Percentiles rank a stretch among this genome's conserved stretches.
These are phyloP conservation scores for Emiliania huxleyi DNA, from an alignment of 78 protist genomes.

Conservation along the genomic window DNA sequence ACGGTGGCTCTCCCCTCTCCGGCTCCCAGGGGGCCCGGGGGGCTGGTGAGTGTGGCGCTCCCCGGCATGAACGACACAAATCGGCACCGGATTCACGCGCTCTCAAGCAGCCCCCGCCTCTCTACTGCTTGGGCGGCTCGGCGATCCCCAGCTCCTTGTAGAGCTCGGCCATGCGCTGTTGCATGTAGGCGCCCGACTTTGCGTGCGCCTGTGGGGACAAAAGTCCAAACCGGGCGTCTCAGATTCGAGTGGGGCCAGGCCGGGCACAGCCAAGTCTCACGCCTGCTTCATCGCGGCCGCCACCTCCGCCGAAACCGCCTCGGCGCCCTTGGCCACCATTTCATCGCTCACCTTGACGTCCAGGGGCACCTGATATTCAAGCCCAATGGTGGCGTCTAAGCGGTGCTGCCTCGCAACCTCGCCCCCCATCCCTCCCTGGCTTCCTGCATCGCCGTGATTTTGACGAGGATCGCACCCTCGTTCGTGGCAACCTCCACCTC, in stretches of 20 bases:
- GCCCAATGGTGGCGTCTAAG: not conserved
- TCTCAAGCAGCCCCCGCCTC: too few relatives aligned
- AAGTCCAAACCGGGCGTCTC: too few relatives aligned
- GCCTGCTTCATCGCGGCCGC: not conserved
- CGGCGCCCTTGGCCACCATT: not conserved
- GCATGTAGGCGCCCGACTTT: not conserved
- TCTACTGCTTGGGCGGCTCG: too few relatives aligned
- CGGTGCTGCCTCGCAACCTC: not conserved
- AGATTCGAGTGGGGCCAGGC: too few relatives aligned
- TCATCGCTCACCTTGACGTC: not conserved
- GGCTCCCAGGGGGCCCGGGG: too few relatives aligned
- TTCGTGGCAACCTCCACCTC: not conserved
- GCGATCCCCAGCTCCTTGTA: not conserved
- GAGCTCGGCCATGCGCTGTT: not conserved
- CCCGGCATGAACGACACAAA: too few relatives aligned
- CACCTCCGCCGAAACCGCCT: not conserved
- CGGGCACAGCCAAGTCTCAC: too few relatives aligned
- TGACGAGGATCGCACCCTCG: not conserved
- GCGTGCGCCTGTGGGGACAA: constrained; percentile 1
- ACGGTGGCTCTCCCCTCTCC: too few relatives aligned
- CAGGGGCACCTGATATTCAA: not conserved
- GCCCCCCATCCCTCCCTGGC: not conserved
- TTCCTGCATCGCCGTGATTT: not conserved
- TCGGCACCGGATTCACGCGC: too few relatives aligned
- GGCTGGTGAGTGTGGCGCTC: too few relatives aligned